Conservation (phyloP, 2,329 filamentous ascomycete genomes). For the Penicillium sp. region DNA sequence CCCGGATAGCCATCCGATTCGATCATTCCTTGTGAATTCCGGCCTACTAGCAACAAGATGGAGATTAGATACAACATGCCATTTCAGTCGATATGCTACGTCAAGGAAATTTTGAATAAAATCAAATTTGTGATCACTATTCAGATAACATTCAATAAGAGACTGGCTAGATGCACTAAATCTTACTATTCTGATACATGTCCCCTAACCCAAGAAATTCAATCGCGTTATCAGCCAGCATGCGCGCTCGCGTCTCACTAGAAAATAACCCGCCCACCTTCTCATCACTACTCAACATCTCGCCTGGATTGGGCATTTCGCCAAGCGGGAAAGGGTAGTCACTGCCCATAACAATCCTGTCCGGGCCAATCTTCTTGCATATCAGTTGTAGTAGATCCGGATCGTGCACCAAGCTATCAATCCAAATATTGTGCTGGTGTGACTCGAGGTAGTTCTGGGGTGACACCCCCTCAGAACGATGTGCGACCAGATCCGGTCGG, state of each 20-base stretch:
- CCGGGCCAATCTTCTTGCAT: constrained; percentile 29
- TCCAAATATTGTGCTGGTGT: constrained; percentile 28
- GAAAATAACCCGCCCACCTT: constrained; percentile 21
- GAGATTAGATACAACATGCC: background rate
- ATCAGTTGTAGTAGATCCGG: constrained; percentile 27
- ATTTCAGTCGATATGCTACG: background rate
- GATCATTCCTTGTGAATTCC: background rate
- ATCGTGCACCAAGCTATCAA: constrained; percentile 31
- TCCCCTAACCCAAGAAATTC: constrained; percentile 22
- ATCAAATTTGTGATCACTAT: background rate
- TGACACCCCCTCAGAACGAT: constrained; percentile 20
- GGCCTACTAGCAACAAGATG: background rate
- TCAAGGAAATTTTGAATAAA: too few species aligned
- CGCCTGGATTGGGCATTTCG: constrained; percentile 28
- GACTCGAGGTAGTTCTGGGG: constrained; percentile 21
- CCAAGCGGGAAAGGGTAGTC: constrained; percentile 33
- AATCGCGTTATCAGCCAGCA: constrained; percentile 31
- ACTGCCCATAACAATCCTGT: constrained; percentile 29
- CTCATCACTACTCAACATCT: constrained; percentile 26
- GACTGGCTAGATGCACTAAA: background rate
- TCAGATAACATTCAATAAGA: background rate
- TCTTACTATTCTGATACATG: constrained; percentile 5
- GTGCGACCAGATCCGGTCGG: constrained; percentile 21
- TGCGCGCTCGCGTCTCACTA: constrained; percentile 21
- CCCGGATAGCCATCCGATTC: constrained; percentile 14